These are phyloP conservation scores for Mycena polygramma DNA, from an alignment of 768 basidiomycete genomes.

Conservation along the genomic window DNA sequence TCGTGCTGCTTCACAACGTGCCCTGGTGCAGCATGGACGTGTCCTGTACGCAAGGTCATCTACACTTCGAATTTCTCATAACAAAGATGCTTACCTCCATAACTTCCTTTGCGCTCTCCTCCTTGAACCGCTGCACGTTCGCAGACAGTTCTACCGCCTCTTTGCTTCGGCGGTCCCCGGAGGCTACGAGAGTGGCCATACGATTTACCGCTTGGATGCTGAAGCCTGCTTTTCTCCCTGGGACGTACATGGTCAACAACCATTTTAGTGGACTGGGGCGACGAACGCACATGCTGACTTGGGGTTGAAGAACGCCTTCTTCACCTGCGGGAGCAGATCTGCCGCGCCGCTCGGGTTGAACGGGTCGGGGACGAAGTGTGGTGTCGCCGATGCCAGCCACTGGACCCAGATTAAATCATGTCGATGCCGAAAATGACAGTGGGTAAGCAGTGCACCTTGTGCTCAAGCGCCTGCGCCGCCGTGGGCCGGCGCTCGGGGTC, in stretches of 20 bases:
- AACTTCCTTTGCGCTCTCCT: constrained; percentile 79
- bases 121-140: constrained; percentile 78
- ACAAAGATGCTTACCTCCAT: constrained; percentile 42
- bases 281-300: constrained; percentile 80
- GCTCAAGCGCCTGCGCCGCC: constrained; percentile 77
- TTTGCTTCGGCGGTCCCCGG: constrained; percentile 48
- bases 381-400: constrained; percentile 81
- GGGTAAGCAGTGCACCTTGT: constrained; percentile 58
- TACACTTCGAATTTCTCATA: not conserved
- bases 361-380: constrained; percentile 79
- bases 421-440: not conserved
- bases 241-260: constrained; percentile 3
- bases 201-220: constrained; percentile 89
- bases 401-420: constrained; percentile 31
- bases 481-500: constrained; percentile 88
- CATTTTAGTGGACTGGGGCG: constrained; percentile 14
- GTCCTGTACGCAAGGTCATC: constrained; percentile 45
- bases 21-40: constrained; percentile 66
- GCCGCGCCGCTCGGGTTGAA: constrained; percentile 68
- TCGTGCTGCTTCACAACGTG: constrained; percentile 34
- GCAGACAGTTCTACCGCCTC: constrained; percentile 66
- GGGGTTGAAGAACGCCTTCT: constrained; percentile 92
- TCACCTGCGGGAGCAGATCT: constrained; percentile 90
- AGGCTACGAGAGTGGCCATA: constrained; percentile 71
- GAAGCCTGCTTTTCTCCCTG: constrained; percentile 90